phyloP scores from a whole-genome alignment of 23 red algal genomes.

The Cyanidiococcus yangmingshanensis region DNA sequence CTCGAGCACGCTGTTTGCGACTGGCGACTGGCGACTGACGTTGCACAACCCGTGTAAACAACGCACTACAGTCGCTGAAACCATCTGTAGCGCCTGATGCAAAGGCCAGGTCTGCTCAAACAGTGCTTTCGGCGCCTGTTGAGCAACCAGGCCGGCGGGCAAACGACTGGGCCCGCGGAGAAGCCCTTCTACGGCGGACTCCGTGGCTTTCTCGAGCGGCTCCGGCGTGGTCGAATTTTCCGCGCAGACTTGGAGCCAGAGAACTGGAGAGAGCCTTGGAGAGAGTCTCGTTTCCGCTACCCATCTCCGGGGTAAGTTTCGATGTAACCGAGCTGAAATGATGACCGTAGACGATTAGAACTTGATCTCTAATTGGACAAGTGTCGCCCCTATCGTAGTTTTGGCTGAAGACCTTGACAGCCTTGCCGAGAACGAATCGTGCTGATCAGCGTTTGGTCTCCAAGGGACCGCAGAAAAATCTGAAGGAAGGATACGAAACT shows the following conservation, averaged over 20 bases:
- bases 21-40: no score
- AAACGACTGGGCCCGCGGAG: not conserved
- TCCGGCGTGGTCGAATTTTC: slow-evolving; percentile 4
- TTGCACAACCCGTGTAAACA: no score
- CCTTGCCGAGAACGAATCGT: not conserved
- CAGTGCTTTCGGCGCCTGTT: not conserved
- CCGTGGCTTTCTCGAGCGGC: slow-evolving; percentile 14
- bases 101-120: not conserved
- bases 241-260: slow-evolving; percentile 11
- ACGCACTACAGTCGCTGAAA: no score
- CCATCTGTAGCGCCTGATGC: no score
- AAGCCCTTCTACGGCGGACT: slow-evolving; percentile 1
- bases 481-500: not conserved
- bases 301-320: slow-evolving; percentile 17
- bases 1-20: no score
- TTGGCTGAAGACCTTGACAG: not conserved
- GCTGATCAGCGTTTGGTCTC: not conserved
- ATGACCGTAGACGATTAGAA: not conserved
- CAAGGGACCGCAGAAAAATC: no score
- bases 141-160: not conserved
- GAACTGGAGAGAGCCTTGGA: slow-evolving; percentile 17
- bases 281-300: slow-evolving; percentile 14
- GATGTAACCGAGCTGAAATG: not conserved
- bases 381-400: slow-evolving; percentile 18
- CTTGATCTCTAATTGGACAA: not conserved